These are phyloP conservation scores for Penicillium carneum DNA, from an alignment of 2,329 filamentous ascomycete genomes.

Conservation along the genomic window DNA sequence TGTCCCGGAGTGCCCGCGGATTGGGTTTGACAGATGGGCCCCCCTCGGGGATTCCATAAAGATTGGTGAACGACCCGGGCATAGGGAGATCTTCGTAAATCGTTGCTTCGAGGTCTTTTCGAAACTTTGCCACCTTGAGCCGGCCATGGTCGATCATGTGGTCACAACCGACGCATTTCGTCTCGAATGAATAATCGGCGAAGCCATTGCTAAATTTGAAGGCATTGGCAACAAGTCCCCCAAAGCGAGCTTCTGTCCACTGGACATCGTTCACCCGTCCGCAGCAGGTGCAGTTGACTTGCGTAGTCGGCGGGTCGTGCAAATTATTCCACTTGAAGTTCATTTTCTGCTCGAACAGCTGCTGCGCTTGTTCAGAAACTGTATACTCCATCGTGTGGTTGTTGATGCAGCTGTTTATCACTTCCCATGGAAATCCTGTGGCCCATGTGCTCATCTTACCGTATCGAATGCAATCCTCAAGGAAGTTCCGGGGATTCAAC, in stretches of 20 bases:
- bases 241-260: constrained; percentile 62
- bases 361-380: constrained; percentile 21
- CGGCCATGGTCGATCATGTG: constrained; percentile 62
- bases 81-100: constrained; percentile 61
- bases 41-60: constrained; percentile 58
- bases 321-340: constrained; percentile 65
- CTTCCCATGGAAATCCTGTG: constrained; percentile 34
- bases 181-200: constrained; percentile 55
- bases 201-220: constrained; percentile 38
- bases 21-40: background rate
- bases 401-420: constrained; percentile 29
- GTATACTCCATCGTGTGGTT: constrained; percentile 30
- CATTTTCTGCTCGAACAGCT: constrained; percentile 29
- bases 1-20: background rate
- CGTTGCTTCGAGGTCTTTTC: constrained; percentile 61
- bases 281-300: constrained; percentile 65
- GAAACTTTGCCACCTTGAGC: constrained; percentile 69
- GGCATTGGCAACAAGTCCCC: constrained; percentile 26
- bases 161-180: constrained; percentile 61
- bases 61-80: constrained; percentile 70
- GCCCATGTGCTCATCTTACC: constrained; percentile 35
- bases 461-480: constrained; percentile 36
- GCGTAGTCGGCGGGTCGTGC: constrained; percentile 59
- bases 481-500: constrained; percentile 33
- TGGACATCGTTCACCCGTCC: constrained; percentile 51